Base-by-base conservation (phyloP, 2,329 filamentous ascomycete species). In the Leptographium wingfieldii region DNA sequence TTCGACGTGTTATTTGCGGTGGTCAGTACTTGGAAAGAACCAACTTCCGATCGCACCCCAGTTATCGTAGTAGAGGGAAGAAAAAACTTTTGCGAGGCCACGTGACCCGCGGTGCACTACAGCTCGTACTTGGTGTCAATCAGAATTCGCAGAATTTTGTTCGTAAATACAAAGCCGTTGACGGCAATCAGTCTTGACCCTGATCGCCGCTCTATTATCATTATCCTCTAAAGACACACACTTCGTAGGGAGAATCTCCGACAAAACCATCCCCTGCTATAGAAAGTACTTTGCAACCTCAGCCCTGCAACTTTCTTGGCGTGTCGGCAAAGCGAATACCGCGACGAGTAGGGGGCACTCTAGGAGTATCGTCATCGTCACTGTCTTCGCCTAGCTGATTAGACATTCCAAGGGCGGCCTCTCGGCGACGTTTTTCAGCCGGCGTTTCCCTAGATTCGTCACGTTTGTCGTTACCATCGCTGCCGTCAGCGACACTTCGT, bases 401-500 rank as follows among this genome's bases (percentile, higher is more conserved):
- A 19, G 74, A 72, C 62, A 87, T 76, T 11, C 88, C 87, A 1
- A 92, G 73, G 1, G 88, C 89, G 1, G 87, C 87, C 66, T 90
- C 83, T 66, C 89, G 81, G 58, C 89, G 77, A 49, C 87, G 80
- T 60, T 86, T 78, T 71, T 92, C 89, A 0, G 88, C 88, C 0
- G 87, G 85, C 0, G 87, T 91, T 72, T 92, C 88, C 40, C 74
- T 55, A 3, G 22, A 51, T 14, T 63, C 77, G 40, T 75, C 76
- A n/a, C 77, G 74, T 2, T 66, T 67, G 4, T 68, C 67, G 3
- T 68, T 67, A 4, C 67, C 68, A 22, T 73, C 74, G 2, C 52
- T 40, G 2, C 72, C 73, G 6, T 77, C 74, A 35, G 72, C 72
- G 16, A 74, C 65, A 63, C 74, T 72, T 48, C 75, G 68, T 6